Evolutionary conservation across 169 alveolate species (phyloP).

Genomic region (Cyclospora cayetanensis): DNA sequence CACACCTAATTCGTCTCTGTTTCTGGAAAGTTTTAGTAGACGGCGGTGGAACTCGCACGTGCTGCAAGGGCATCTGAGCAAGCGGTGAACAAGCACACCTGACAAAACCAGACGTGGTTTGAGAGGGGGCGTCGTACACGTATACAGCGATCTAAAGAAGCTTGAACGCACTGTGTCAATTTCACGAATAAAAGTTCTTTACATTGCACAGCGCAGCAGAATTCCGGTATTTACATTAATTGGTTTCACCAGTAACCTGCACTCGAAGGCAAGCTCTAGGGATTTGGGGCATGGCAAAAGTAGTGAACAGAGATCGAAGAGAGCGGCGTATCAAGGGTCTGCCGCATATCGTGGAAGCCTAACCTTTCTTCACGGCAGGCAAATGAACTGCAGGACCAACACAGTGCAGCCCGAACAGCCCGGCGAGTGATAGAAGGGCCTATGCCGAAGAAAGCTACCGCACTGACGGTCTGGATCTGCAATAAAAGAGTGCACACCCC

Average conservation of each 20-base stretch:
- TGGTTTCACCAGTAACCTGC: too few species aligned
- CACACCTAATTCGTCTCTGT: constrained; percentile 71
- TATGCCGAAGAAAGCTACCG: constrained; percentile 54
- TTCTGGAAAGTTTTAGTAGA: not conserved
- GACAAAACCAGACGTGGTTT: not conserved
- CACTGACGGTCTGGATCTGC: constrained; percentile 2
- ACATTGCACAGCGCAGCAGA: too few species aligned
- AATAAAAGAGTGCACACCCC: too few species aligned
- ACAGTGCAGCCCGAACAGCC: constrained; percentile 4
- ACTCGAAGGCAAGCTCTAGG: too few species aligned
- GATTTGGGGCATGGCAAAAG: too few species aligned
- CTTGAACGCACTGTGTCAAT: not conserved
- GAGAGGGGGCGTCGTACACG: too few species aligned
- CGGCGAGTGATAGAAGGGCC: constrained; percentile 10
- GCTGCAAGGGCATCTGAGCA: constrained; percentile 71
- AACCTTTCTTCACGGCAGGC: not conserved
- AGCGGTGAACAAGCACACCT: not conserved
- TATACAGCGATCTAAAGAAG: too few species aligned
- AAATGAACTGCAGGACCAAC: not conserved
- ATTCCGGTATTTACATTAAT: too few species aligned
- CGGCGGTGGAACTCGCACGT: constrained; percentile 70
- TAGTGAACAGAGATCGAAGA: too few species aligned
- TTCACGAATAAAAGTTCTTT: not conserved
- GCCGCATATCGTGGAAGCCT: too few species aligned
- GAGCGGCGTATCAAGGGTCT: too few species aligned